Conservation (phyloP, 495 filamentous ascomycete genomes). For the Xylaria scruposa region DNA sequence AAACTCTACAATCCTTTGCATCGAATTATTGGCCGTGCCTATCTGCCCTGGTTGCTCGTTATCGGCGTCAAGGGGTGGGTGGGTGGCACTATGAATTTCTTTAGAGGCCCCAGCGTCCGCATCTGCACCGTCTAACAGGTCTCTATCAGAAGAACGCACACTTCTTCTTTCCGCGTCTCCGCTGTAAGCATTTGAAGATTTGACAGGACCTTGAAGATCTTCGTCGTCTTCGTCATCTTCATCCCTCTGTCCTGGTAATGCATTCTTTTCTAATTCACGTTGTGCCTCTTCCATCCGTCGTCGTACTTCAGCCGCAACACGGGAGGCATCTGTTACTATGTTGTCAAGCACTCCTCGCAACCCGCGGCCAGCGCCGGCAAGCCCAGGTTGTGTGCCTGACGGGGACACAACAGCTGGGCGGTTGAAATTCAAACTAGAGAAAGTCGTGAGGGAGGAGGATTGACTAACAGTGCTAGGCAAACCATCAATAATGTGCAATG, state of each 20-base stretch:
- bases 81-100: constrained; percentile 32
- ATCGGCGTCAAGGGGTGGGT: constrained; percentile 35
- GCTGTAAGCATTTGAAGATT: constrained; percentile 36
- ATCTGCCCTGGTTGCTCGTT: constrained; percentile 31
- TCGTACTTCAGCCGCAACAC: constrained; percentile 88
- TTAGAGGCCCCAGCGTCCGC: constrained; percentile 63
- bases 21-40: constrained; percentile 38
- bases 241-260: constrained; percentile 63
- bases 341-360: constrained; percentile 93
- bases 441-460: constrained; percentile 73
- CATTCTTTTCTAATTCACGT: constrained; percentile 80
- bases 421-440: constrained; percentile 69
- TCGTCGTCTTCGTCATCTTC: constrained; percentile 82
- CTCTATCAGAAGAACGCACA: constrained; percentile 74
- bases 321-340: constrained; percentile 95
- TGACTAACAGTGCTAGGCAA: constrained; percentile 46
- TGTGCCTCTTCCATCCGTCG: constrained; percentile 94
- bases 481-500: constrained; percentile 62
- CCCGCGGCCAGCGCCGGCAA: constrained; percentile 70
- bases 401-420: constrained; percentile 46
- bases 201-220: constrained; percentile 53
- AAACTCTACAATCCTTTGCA: constrained; percentile 51
- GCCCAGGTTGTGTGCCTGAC: constrained; percentile 48
- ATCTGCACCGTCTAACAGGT: constrained; percentile 81
- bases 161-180: constrained; percentile 59